These are phyloP conservation scores for Trifolium pratense DNA, from an alignment of 306 rosid genomes.

Conservation along the genomic window DNA sequence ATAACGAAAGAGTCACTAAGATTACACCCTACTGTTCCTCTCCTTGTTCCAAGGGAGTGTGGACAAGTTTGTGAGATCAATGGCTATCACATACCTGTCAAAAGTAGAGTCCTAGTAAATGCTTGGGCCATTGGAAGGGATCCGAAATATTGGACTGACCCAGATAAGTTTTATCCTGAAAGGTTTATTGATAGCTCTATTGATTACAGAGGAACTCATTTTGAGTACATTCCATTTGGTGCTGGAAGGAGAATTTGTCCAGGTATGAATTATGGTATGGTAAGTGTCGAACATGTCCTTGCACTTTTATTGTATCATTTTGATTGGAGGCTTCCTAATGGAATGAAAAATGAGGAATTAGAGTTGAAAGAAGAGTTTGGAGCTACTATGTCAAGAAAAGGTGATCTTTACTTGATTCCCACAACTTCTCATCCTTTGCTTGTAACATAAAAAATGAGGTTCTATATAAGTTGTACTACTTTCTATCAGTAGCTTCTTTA, in stretches of 20 bases:
- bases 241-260: conserved; percentile 37
- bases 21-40: conserved; percentile 6
- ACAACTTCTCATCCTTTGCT: neutral
- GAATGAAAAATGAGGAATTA: conserved; percentile 32
- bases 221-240: conserved; percentile 31
- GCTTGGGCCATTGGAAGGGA: conserved; percentile 15
- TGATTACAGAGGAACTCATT: neutral
- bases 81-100: neutral
- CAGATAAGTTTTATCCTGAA: conserved; percentile 5
- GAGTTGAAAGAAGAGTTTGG: conserved; percentile 44
- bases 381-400: neutral
- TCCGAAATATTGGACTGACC: neutral
- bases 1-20: conserved; percentile 2
- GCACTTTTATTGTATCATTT: conserved; percentile 17
- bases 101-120: neutral
- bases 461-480: neutral
- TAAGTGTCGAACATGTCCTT: neutral
- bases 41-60: neutral
- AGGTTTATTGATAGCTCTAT: neutral
- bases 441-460: neutral
- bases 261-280: neutral
- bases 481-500: neutral
- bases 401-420: conserved; percentile 28
- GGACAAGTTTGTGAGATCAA: neutral
- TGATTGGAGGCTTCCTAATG: conserved; percentile 35